Conservation (phyloP, 306 rosid genomes). For the Castanea mollissima region DNA sequence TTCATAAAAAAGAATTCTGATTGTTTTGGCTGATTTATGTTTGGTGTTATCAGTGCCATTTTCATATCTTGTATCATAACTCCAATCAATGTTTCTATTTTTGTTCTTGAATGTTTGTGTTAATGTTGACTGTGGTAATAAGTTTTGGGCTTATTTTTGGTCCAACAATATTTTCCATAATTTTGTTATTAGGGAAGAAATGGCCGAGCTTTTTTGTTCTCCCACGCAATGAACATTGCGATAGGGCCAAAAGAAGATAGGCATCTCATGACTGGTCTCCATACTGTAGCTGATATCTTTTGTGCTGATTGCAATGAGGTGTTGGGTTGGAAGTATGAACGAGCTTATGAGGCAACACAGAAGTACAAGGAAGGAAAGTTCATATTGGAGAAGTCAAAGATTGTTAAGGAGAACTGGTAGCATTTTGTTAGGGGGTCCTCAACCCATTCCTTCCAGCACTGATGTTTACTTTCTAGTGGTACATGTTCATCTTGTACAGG, state of each 20-base stretch:
- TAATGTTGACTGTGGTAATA: background rate
- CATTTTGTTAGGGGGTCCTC: conserved; percentile 23
- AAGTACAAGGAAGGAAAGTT: conserved; percentile 98
- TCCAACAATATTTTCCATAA: conserved; percentile 32
- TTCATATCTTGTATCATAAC: background rate
- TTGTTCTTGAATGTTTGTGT: background rate
- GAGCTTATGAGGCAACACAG: conserved; percentile 87
- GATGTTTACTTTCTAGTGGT: conserved; percentile 31
- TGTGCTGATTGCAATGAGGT: conserved; percentile 87
- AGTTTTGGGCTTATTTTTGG: background rate
- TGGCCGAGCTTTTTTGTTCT: conserved; percentile 94
- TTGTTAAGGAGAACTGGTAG: conserved; percentile 93
- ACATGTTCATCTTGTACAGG: conserved; percentile 54
- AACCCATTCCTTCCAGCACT: conserved; percentile 38
- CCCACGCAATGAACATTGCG: conserved; percentile 83
- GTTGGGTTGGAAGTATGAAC: conserved; percentile 92
- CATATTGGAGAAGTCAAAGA: conserved; percentile 89
- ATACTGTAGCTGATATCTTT: conserved; percentile 85
- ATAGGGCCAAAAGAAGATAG: conserved; percentile 92
- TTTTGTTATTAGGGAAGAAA: conserved; percentile 68
- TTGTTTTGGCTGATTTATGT: too few relatives aligned
- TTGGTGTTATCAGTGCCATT: background rate
- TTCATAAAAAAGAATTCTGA: too few relatives aligned
- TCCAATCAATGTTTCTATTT: background rate
- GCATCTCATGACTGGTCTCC: conserved; percentile 90